These are phyloP conservation scores for Hemileia vastatrix DNA, from an alignment of 1,284 basidiomycete species.

Conservation along the genomic window DNA sequence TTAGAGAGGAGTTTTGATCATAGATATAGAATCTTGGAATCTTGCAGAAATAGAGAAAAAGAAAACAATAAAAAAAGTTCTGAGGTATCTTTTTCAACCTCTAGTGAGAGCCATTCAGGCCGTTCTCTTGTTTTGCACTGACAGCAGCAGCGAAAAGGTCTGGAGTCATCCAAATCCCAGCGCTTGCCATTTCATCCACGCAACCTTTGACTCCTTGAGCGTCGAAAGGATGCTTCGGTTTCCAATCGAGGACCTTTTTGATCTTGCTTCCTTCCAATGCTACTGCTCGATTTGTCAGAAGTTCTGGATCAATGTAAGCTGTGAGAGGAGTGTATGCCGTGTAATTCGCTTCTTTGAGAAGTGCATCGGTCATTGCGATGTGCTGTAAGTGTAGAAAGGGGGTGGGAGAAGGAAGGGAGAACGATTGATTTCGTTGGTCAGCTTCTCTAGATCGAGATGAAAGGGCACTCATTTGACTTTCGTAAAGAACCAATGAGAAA, in stretches of 20 bases:
- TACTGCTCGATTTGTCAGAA: conserved; percentile 27
- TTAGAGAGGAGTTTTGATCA: too few species aligned
- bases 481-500: neutral
- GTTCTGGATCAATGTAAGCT: conserved; percentile 24
- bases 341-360: conserved; percentile 22
- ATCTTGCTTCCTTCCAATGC: conserved; percentile 29
- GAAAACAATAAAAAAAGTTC: neutral
- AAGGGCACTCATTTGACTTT: too few species aligned
- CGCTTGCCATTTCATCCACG: neutral
- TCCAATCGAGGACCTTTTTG: conserved; percentile 27
- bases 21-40: too few species aligned
- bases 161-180: neutral
- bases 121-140: neutral
- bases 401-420: too few species aligned
- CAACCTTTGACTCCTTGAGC: neutral
- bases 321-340: conserved; percentile 16
- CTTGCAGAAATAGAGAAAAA: too few species aligned
- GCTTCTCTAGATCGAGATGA: too few species aligned
- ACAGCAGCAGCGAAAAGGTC: neutral
- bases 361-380: conserved; percentile 15
- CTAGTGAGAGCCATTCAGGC: neutral
- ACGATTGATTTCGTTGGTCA: too few species aligned
- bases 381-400: conserved; percentile 21
- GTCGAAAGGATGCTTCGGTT: conserved; percentile 2
- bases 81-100: neutral